Conservation (phyloP, 495 filamentous ascomycete genomes). For the Hypoxylon crocopeplum region DNA sequence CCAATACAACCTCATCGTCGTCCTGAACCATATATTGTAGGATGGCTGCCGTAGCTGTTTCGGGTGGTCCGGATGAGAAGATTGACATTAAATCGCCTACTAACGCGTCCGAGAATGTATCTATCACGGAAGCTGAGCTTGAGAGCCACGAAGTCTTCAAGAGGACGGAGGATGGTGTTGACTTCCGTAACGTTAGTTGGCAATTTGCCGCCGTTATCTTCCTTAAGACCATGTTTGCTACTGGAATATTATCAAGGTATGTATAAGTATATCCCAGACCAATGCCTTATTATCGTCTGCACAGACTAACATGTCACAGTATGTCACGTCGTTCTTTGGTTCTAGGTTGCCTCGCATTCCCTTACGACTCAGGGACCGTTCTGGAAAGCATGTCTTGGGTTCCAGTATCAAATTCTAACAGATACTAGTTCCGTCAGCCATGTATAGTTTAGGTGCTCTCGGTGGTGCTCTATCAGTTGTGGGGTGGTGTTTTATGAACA, state of each 20-base stretch:
- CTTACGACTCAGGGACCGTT: too few species aligned
- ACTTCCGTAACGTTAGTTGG: slow-evolving; percentile 67
- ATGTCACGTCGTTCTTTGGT: too few species aligned
- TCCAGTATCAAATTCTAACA: slow-evolving; percentile 46
- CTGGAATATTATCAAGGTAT: slow-evolving; percentile 37
- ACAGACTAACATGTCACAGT: slow-evolving; percentile 27
- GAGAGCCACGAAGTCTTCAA: slow-evolving; percentile 60
- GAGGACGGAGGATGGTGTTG: slow-evolving; percentile 54
- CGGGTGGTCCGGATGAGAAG: slow-evolving; percentile 18
- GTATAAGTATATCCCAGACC: slow-evolving; percentile 3
- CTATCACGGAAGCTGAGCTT: slow-evolving; percentile 33
- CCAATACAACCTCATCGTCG: too few species aligned
- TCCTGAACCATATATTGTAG: too few species aligned
- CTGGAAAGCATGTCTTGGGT: slow-evolving; percentile 41
- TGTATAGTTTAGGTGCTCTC: slow-evolving; percentile 51
- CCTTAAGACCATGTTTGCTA: slow-evolving; percentile 61
- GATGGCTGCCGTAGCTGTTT: too few species aligned
- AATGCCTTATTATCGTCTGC: background rate
- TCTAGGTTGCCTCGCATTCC: too few species aligned
- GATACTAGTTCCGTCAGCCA: slow-evolving; percentile 39
- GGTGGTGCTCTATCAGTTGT: slow-evolving; percentile 50
- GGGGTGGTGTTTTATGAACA: slow-evolving; percentile 52
- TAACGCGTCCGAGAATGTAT: background rate
- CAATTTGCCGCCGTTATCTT: slow-evolving; percentile 64
- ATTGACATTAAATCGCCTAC: background rate